phyloP scores from a whole-genome alignment of 176 grass and related monocot species.

The Microstegium vimineum region DNA sequence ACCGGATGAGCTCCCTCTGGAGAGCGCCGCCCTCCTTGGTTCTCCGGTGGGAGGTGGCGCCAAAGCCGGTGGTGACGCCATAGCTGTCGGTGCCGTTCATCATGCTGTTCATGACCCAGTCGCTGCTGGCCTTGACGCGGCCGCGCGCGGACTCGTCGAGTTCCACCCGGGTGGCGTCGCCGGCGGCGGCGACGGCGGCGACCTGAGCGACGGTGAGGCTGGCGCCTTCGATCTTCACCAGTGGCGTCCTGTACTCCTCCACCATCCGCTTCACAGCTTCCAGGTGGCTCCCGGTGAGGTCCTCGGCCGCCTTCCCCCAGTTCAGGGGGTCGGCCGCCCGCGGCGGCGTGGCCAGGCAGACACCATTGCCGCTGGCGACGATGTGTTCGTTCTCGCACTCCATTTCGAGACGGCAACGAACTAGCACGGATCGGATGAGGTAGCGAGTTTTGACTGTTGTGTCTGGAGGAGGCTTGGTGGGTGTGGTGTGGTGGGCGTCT shows the following conservation, averaged over 20 bases:
- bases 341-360: constrained; percentile 28
- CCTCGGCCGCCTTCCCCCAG: constrained; percentile 56
- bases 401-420: background rate
- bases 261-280: constrained; percentile 78
- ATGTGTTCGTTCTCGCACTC: constrained; percentile 14
- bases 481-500: background rate
- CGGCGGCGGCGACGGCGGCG: constrained; percentile 54
- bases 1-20: constrained; percentile 28
- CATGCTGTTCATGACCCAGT: constrained; percentile 87
- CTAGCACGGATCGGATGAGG: too few species aligned
- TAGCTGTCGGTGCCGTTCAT: constrained; percentile 83
- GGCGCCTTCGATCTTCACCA: constrained; percentile 67
- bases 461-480: background rate
- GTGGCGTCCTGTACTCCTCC: constrained; percentile 50
- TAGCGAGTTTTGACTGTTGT: background rate
- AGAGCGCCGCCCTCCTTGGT: constrained; percentile 68
- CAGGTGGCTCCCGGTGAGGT: constrained; percentile 52
- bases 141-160: constrained; percentile 63
- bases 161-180: constrained; percentile 42
- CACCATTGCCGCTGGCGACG: constrained; percentile 20
- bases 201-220: constrained; percentile 69
- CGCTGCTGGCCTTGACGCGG: constrained; percentile 77
- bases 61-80: constrained; percentile 86
- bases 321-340: constrained; percentile 49
- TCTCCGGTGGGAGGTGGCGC: constrained; percentile 72